Percentiles rank a stretch among this genome's conserved stretches.
These are phyloP conservation scores for Daldinia eschscholtzii DNA, from an alignment of 2,329 filamentous ascomycete species.

Conservation along the genomic window DNA sequence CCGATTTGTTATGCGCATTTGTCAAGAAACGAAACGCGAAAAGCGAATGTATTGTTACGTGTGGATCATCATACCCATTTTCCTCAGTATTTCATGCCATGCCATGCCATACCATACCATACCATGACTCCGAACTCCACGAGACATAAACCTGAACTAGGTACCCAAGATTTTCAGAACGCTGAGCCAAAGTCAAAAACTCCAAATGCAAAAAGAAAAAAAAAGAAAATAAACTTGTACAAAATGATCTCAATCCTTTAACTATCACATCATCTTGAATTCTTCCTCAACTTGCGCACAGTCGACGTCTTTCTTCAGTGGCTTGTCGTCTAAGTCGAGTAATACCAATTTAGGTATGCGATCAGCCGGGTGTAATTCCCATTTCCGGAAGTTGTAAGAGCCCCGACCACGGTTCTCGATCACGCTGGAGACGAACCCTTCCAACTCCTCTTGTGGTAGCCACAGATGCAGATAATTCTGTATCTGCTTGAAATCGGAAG, in stretches of 20 bases:
- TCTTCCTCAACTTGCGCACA: not conserved
- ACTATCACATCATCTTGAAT: not conserved
- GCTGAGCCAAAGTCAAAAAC: not conserved
- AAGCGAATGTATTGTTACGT: conserved; percentile 10
- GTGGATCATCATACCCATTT: not conserved
- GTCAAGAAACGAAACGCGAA: not conserved
- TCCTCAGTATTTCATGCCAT: not conserved
- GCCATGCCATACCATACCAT: not conserved
- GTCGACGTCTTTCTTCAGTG: not conserved
- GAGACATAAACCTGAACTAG: not conserved
- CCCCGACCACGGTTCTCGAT: conserved; percentile 16
- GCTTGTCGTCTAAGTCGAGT: not conserved
- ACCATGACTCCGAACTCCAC: not conserved
- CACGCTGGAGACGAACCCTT: conserved; percentile 5
- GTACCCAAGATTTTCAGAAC: not conserved
- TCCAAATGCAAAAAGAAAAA: not conserved
- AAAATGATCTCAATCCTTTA: not conserved
- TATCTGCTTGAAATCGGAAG: conserved; percentile 12
- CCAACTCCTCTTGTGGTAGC: not conserved
- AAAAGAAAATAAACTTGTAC: not conserved
- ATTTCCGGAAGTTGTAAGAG: conserved; percentile 10
- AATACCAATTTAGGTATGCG: conserved; percentile 1
- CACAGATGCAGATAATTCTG: conserved; percentile 13
- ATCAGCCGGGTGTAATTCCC: conserved; percentile 3
- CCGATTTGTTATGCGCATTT: conserved; percentile 9